phyloP scores from a whole-genome alignment of 768 basidiomycete species.

The Grammothele lineata region DNA sequence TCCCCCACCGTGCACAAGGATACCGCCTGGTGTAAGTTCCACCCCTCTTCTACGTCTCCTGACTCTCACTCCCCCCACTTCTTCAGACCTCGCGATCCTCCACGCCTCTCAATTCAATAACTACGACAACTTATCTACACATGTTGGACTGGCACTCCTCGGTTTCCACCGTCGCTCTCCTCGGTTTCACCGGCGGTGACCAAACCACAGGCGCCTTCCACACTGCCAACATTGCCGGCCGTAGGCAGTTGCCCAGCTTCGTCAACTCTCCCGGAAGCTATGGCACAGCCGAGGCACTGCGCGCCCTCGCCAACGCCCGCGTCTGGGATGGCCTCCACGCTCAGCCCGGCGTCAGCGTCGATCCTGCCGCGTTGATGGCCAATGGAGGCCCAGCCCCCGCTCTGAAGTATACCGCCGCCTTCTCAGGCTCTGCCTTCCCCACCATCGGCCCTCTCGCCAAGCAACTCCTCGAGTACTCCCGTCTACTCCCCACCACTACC shows the following conservation, averaged over 20 bases:
- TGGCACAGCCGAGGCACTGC: neutral
- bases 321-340: conserved; percentile 12
- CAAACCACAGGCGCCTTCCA: neutral
- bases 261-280: conserved; percentile 11
- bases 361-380: conserved; percentile 1
- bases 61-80: no score
- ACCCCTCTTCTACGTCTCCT: no score
- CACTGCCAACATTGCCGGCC: conserved; percentile 2
- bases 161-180: neutral
- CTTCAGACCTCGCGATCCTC: no score
- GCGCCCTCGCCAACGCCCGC: neutral
- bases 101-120: no score
- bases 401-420: conserved; percentile 5
- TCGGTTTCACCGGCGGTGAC: conserved; percentile 5
- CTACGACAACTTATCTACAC: no score
- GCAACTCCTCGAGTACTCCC: neutral
- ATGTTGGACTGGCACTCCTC: neutral
- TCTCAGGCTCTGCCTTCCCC: conserved; percentile 5
- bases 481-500: neutral
- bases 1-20: no score
- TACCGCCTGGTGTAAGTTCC: no score
- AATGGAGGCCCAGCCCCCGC: neutral
- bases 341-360: conserved; percentile 1
- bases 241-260: neutral
- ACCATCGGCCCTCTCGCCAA: neutral